phyloP scores from a whole-genome alignment of 2,329 filamentous ascomycete genomes.

The Exophiala dermatitidis region DNA sequence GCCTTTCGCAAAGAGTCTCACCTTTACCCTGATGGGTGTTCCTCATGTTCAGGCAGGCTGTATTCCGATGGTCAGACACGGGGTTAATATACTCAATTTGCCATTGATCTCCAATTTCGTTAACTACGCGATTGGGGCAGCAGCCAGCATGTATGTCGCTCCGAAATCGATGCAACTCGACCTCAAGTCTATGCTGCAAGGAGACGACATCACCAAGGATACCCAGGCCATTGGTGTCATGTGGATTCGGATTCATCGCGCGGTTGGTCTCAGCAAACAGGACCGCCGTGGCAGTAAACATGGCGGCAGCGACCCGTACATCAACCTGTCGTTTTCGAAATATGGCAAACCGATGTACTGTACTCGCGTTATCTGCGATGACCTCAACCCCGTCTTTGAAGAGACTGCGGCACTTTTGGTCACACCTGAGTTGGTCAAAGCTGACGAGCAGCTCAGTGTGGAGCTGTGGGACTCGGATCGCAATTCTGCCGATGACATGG shows the following conservation, averaged over 20 bases:
- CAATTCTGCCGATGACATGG: conserved; percentile 85
- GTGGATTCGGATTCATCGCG: conserved; percentile 86
- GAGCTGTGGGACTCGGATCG: conserved; percentile 96
- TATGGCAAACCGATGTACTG: conserved; percentile 98
- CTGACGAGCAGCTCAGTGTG: conserved; percentile 83
- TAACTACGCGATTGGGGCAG: conserved; percentile 85
- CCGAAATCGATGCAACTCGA: conserved; percentile 92
- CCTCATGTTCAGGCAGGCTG: conserved; percentile 86
- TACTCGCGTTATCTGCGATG: conserved; percentile 89
- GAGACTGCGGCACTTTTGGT: conserved; percentile 81
- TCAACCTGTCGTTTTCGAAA: conserved; percentile 90
- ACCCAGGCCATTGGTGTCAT: conserved; percentile 79
- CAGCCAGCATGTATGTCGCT: conserved; percentile 84
- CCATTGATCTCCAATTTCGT: conserved; percentile 94
- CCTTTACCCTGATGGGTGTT: conserved; percentile 88
- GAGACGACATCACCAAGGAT: conserved; percentile 83
- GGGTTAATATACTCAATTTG: conserved; percentile 83
- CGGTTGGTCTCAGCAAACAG: conserved; percentile 81
- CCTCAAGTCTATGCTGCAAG: conserved; percentile 80
- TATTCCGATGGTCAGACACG: conserved; percentile 83
- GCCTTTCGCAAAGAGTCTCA: conserved; percentile 84
- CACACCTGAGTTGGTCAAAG: conserved; percentile 83
- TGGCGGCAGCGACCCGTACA: conserved; percentile 90
- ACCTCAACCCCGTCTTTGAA: conserved; percentile 87
- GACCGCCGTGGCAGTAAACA: conserved; percentile 73